Percentiles rank a stretch among this genome's conserved stretches.
Conservation (phyloP, 169 alveolate genomes). For the Eimeria praecox region DNA sequence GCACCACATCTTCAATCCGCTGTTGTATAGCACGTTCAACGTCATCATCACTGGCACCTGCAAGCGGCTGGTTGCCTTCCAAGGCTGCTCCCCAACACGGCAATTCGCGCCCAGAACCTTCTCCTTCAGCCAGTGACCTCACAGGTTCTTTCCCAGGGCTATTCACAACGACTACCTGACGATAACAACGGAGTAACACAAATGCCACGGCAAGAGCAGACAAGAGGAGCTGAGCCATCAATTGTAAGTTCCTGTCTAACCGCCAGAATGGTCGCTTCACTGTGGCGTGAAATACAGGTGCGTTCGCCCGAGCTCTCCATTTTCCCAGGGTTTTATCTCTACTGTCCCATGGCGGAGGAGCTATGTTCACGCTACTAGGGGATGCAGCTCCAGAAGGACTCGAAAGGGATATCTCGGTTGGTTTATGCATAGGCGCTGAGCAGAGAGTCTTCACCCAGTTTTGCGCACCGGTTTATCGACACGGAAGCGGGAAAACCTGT, state of each 20-base stretch:
- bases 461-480: background rate
- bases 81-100: background rate
- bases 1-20: background rate
- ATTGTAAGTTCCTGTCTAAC: background rate
- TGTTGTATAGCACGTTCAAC: background rate
- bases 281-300: background rate
- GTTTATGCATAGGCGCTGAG: background rate
- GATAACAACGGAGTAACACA: background rate
- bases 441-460: background rate
- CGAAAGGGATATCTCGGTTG: background rate
- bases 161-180: background rate
- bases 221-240: background rate
- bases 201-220: background rate
- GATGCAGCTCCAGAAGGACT: background rate
- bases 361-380: background rate
- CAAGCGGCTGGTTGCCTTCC: background rate
- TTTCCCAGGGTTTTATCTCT: no score
- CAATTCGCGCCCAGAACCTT: background rate
- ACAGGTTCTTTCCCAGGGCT: background rate
- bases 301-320: background rate
- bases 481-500: background rate
- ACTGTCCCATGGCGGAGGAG: background rate
- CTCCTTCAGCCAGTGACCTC: slow-evolving; percentile 24
- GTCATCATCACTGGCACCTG: background rate
- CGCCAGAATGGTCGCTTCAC: background rate